Base-by-base conservation (phyloP, 75 land plant genomes). In the Pinus albicaulis region DNA sequence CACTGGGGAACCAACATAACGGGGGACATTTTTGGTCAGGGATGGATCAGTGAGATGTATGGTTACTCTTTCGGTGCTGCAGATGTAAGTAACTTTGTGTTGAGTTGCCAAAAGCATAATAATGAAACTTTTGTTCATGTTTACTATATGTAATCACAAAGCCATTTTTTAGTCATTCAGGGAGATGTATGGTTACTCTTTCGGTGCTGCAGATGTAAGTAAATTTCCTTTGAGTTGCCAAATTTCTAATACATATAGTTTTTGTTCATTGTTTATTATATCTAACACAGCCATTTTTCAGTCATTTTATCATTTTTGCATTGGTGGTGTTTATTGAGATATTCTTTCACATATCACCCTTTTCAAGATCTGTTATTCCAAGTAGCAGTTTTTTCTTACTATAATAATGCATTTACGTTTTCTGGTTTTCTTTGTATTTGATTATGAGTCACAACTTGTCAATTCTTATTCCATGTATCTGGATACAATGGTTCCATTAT, bases 31-130 rank as follows among this genome's bases (percentile, higher is more conserved):
- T 96, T 94, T 83, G 87, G 82, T 23, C 34, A 73, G 58, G 98
- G 99, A 31, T 96, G 99, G 99, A 96, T 96, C 28, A 96, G 99
- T 75, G 99, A 96, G 77, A 96, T 96, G 99, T 96, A 96, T 83
- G 99, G 99, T 19, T 96, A 96, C 77, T 94, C 99, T 60, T 96
- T 96, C 83, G 99, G 99, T 59, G 99, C 99, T 74, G 93, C 99
- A 41, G 99, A 96, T 82, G 99, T 96, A 68, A 75, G 82, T 73
- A 23, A 59, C 60, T 52, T 76, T 10, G 41, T 7, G 71, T 59
- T 55, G 44, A 61, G 10, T 68, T 20, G 11, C 22, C 41, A 38
- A 15, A 64, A 6, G 71, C 34, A 12, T 68, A 28, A 68, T 38
- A 19, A 7, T 10, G 24, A 38, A 68, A 16, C 16, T 52, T 75